Evolutionary conservation across 805 yeast species (phyloP), one percentile per base, ranked within the genome.

Genomic region (Kluyveromyces siamensis): DNA sequence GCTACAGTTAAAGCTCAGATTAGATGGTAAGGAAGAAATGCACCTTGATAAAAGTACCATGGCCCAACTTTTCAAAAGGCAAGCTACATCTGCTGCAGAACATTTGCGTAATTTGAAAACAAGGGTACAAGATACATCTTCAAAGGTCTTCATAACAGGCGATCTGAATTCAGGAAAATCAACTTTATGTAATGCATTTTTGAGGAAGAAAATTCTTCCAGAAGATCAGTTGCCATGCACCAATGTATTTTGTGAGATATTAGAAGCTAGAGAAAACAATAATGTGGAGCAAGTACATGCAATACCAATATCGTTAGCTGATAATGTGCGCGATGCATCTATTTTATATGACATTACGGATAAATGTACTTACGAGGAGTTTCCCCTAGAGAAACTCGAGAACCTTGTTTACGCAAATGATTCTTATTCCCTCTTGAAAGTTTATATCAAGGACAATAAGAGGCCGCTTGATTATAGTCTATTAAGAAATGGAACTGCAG

Each of bases 191-290:
- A 93, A 93, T 62, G 91, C 96, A 1, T 70, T 93, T 39, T 69
- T 93, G 50, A 74, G 90, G 55, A 75, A 93, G 46, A 77, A 80
- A 45, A 67, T 93, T 2, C 68, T 93, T 44, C 99, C 99, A 0
- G 96, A 86, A 60, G 99, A 93, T 66, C 99, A 93, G 61, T 96
- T 93, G 62, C 99, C 99, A 2, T 89, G 97, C 59, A 93, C 99
- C 0, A 83, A 87, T 52, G 96, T 93, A 0, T 95, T 95, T 60
- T 90, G 96, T 63, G 99, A 95, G 67, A 91, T 95, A 8, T 72
- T 87, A 27, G 96, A 93, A 64, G 87, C 89, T 10, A 71, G 80
- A 18, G 86, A 81, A 41, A 91, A 91, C 61, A 70, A 74, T 39
- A 79, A 83, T 16, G 59, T 80, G 14, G 97, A 95, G 67, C 96